Evolutionary conservation across 208 protist species (phyloP).

Genomic region (Acanthamoeba castellanii): DNA sequence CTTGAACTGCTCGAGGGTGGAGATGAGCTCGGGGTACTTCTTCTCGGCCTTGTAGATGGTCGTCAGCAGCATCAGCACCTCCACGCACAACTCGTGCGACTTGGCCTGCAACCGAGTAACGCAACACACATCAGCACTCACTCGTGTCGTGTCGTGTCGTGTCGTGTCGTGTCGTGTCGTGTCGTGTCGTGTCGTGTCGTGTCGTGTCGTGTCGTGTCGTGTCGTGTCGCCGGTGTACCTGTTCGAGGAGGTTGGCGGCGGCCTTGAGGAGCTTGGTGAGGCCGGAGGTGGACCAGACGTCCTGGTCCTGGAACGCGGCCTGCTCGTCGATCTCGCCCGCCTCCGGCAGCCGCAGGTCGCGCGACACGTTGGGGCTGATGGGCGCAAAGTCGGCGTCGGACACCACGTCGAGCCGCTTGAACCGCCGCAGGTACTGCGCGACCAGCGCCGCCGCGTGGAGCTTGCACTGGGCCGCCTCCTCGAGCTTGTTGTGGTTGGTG

Average conservation of each 20-base stretch:
- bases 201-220: too few relatives aligned
- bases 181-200: too few relatives aligned
- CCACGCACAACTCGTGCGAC: conserved; percentile 39
- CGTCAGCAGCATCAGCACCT: conserved; percentile 61
- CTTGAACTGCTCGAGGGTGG: conserved; percentile 54
- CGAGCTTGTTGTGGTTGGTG: conserved; percentile 47
- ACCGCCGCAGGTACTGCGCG: conserved; percentile 41
- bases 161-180: too few relatives aligned
- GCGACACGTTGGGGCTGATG: conserved; percentile 35
- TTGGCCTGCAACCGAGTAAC: conserved; percentile 5
- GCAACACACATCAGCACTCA: not conserved
- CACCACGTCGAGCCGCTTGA: not conserved
- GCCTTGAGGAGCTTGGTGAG: conserved; percentile 56
- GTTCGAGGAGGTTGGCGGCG: conserved; percentile 44
- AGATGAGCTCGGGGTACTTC: conserved; percentile 11
- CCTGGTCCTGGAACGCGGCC: conserved; percentile 52
- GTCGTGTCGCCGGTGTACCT: too few relatives aligned
- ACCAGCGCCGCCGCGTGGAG: conserved; percentile 36
- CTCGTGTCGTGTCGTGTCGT: too few relatives aligned
- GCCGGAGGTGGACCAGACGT: conserved; percentile 20
- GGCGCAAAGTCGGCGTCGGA: not conserved
- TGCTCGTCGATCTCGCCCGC: conserved; percentile 51
- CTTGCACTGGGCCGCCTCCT: conserved; percentile 59
- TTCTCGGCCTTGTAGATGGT: conserved; percentile 52
- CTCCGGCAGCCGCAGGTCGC: conserved; percentile 17